Evolutionary conservation across 1,139 yeast genomes (phyloP), one percentile per base, ranked within the genome.

Genomic region (Sugiyamaella xylanicola): DNA sequence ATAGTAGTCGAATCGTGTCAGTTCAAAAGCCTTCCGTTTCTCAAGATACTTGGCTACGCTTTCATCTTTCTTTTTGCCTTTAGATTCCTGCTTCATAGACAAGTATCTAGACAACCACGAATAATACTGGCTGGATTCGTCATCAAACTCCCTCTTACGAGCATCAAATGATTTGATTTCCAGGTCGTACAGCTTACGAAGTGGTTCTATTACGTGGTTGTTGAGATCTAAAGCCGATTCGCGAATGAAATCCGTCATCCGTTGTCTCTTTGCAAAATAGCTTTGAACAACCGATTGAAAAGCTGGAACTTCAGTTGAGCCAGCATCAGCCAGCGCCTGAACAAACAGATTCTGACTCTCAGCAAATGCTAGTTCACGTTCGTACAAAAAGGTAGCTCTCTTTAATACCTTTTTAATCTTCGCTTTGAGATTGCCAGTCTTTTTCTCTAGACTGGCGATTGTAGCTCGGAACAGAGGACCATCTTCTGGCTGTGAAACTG

Each of bases 381-480:
- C 79, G 45, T 70, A 68, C 27, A 72, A 58, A 50, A 67, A 62
- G 3, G 67, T 60, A 1, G 76, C 68, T 17, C 76, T 68, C 56
- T 76, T 76, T 46, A 77, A 65, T 5, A 76, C 64, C 58, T 67
- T 67, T 61, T 75, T 76, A 43, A 80, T 73, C 7, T 76, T 71
- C 45, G 74, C 74, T 56, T 80, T 78, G 59, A 85, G 73, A 17
- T 70, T 68, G 0, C 82, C 80, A 0, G 86, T 73, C 49, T 75
- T 73, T 20, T 75, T 73, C 67, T 87, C 95, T 64, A 83, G 79
- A 7, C 74, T 74, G 11, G 74, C 72, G 17, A 87, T 69, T 0
- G 83, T 73, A 35, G 81, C 83, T 50, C 95, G 74, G 65, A 87
- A 87, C 46, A 83, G 79, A 0, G 95, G 95, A 0, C 95, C 95